Conservation (phyloP, 2,329 filamentous ascomycete species). For the Geosmithia flava region DNA sequence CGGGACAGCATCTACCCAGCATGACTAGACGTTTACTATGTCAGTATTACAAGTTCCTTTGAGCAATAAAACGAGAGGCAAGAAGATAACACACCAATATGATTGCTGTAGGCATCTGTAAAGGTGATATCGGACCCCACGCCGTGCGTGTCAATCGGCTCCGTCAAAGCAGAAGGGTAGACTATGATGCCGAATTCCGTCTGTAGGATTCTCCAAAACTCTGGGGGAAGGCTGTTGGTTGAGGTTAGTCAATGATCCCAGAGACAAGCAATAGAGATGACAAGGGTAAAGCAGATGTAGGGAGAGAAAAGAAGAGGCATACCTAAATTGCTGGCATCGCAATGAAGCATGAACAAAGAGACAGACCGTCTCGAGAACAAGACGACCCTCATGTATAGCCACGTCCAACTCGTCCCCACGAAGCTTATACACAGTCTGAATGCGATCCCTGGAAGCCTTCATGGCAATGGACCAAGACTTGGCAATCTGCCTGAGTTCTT, state of each 20-base stretch:
- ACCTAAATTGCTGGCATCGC: conserved; percentile 23
- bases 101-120: conserved; percentile 21
- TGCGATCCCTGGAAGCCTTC: conserved; percentile 19
- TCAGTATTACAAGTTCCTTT: neutral
- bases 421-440: conserved; percentile 17
- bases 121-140: conserved; percentile 20
- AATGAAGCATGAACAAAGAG: conserved; percentile 25
- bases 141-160: conserved; percentile 18
- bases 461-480: conserved; percentile 25
- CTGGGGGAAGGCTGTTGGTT: conserved; percentile 16
- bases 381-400: conserved; percentile 16
- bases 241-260: neutral
- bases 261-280: neutral
- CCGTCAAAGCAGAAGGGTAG: conserved; percentile 24
- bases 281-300: neutral
- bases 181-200: conserved; percentile 26
- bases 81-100: conserved; percentile 16
- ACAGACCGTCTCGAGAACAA: conserved; percentile 25
- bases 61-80: neutral
- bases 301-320: conserved; percentile 1
- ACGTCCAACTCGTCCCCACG: conserved; percentile 18
- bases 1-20: conserved; percentile 13
- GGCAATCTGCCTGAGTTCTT: conserved; percentile 19
- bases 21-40: conserved; percentile 15
- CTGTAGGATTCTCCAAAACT: conserved; percentile 24